Evolutionary conservation across 352 stramenopile genomes (phyloP), one percentile per base, ranked within the genome.

Genomic region (Phytophthora cajani): DNA sequence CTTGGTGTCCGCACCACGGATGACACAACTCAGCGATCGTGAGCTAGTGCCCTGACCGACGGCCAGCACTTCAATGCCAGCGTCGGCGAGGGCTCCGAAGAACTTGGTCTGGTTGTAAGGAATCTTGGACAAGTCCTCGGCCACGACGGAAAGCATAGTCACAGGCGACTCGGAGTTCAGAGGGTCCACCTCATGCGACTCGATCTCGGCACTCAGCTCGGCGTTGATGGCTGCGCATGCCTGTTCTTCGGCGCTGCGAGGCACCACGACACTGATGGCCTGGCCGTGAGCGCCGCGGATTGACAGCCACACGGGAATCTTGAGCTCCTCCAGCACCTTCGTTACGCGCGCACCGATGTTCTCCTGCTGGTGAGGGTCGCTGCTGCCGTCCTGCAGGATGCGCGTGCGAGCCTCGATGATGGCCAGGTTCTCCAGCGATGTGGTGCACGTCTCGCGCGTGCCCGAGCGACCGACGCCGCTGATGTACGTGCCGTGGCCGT

Each of bases 61-160:
- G 17, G 87, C 87, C 2, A 93, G 67, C 47, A 94, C 87, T 51
- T 91, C 80, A 25, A 93, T 82, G n/a, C 72, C 79, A 14, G 85
- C 82, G 25, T 89, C 81, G 7, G 85, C 84, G 21, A 94, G 75
- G 32, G 87, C 85, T n/a, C 74, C 75, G 25, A 94, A 94, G 68
- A 94, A 92, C 64, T 91, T 92, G 51, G 83, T 84, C 51, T 90
- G 84, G 63, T 91, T 85, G 63, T 81, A 81, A 11, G 87, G 85
- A 10, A 90, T 75, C 58, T 90, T 91, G 23, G 82, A 86, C 53
- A 95, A 76, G 30, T 93, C 87, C 62, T 93, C 88, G 0, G 85
- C 80, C 3, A 95, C 86, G 50, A 95, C 87, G 5, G 86, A 94
- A n/a, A 94, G 71, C 87, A 95, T 94, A 44, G 88, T 95, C 30